Conservation (phyloP, 768 basidiomycete species). For the Daedalea quercina region DNA sequence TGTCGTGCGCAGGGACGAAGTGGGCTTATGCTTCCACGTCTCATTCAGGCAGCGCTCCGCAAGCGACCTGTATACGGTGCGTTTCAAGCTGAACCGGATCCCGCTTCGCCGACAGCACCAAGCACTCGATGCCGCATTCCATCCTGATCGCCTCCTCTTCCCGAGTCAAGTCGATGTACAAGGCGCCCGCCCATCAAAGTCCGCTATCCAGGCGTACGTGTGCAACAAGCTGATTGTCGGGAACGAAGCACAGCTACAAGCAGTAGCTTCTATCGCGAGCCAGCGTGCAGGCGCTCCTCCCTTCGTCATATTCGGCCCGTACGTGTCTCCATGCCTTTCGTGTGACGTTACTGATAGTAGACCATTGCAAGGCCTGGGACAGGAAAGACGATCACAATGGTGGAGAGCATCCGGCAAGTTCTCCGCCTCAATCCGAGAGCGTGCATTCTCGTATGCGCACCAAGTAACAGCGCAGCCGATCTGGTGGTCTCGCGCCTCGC, state of each 20-base stretch:
- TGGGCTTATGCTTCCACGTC: constrained; percentile 40
- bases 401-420: constrained; percentile 32
- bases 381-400: constrained; percentile 32
- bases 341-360: background rate
- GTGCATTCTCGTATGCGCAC: constrained; percentile 29
- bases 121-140: constrained; percentile 41
- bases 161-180: constrained; percentile 30
- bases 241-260: constrained; percentile 43
- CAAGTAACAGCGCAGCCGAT: constrained; percentile 31
- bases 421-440: constrained; percentile 14
- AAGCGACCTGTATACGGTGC: constrained; percentile 38
- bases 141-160: constrained; percentile 44
- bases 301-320: constrained; percentile 61
- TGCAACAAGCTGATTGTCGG: constrained; percentile 37
- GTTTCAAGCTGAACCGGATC: constrained; percentile 48
- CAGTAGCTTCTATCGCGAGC: constrained; percentile 40
- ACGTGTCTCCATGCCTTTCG: constrained; percentile 17
- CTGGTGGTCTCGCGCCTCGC: constrained; percentile 24
- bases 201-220: constrained; percentile 14
- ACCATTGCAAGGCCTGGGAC: constrained; percentile 27
- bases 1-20: constrained; percentile 38
- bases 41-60: constrained; percentile 33
- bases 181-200: constrained; percentile 7
- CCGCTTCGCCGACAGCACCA: constrained; percentile 54
- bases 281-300: constrained; percentile 41